Base-by-base conservation (phyloP, 371 early-diverging fungal species). In the Funneliformis caledonium region DNA sequence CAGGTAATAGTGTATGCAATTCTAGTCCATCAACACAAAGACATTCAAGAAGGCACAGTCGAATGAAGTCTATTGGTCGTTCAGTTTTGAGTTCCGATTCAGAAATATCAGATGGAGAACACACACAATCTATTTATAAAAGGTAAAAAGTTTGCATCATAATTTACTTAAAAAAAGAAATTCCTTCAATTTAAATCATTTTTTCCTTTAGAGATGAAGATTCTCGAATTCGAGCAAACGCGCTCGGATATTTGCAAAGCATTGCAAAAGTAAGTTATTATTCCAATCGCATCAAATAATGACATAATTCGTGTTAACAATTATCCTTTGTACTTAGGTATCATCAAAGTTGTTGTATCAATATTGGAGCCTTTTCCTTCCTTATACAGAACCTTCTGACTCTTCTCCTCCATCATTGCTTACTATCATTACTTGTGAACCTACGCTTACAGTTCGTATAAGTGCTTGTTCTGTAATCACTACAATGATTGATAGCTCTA, bases 41-140 rank as follows among this genome's bases (percentile, higher is more conserved):
- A 47, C 72, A 26, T 22, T 56, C 19, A 22, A 73, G 33, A 16
- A 73, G 31, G 19, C 73, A 73, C 4, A 33, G 11, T 68, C 82
- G 31, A 42, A 79, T 33, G 37, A 72, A 14, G 10, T 70, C 22
- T 43, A 72, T 59, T 60, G 47, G 31, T 19, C 78, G 60, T 69
- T 83, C 22, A 42, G 82, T 43, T 82, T 45, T 85, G 1, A 89
- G 89, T 59, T 91, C 92, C 43, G 92, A 92, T 72, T 91, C 92
- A 16, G 92, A 91, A 79, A 56, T 89, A 62, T 91, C 91, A 2
- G 93, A 93, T 83, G 86, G 89, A 22, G 90, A 88, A 45, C 75
- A 86, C 31, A 72, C 78, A n/a, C 75, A 56, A 6, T 56, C 72
- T 4, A 65, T 72, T 73, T 81, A 83, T 56, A 83, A 85, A 64